phyloP scores from a whole-genome alignment of 1,284 basidiomycete genomes.

The Peniophora sp. region DNA sequence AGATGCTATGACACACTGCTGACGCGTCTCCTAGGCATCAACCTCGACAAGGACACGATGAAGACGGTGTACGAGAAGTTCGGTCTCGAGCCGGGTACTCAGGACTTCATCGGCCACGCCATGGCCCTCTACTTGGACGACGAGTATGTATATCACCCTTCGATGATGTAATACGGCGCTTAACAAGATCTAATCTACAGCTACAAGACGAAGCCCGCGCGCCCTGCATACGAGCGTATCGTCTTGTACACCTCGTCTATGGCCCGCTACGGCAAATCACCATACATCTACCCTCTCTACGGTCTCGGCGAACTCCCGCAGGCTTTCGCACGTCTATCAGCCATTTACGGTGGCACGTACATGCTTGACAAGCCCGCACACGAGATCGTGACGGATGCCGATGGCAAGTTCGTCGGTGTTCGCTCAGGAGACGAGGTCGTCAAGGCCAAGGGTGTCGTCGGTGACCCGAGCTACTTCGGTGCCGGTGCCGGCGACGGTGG shows the following conservation, averaged over 20 bases:
- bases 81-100: conserved; percentile 93
- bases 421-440: conserved; percentile 88
- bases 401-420: conserved; percentile 92
- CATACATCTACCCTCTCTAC: conserved; percentile 99
- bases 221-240: conserved; percentile 90
- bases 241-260: conserved; percentile 97
- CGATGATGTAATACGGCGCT: not conserved
- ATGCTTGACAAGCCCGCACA: conserved; percentile 98
- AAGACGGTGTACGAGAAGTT: conserved; percentile 94
- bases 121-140: conserved; percentile 99
- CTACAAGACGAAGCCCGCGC: conserved; percentile 89
- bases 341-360: conserved; percentile 99
- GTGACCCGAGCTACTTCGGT: conserved; percentile 96
- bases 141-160: conserved; percentile 55
- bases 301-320: conserved; percentile 98
- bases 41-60: conserved; percentile 88
- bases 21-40: conserved; percentile 49
- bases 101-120: conserved; percentile 99
- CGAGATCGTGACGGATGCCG: conserved; percentile 78
- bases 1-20: not conserved
- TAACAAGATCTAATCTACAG: conserved; percentile 33
- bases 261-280: conserved; percentile 99
- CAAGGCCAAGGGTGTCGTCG: conserved; percentile 96
- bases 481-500: conserved; percentile 64
- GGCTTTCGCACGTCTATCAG: conserved; percentile 95